Evolutionary conservation across 169 alveolate species (phyloP), one percentile per base, ranked within the genome.

Genomic region (Eimeria maxima): DNA sequence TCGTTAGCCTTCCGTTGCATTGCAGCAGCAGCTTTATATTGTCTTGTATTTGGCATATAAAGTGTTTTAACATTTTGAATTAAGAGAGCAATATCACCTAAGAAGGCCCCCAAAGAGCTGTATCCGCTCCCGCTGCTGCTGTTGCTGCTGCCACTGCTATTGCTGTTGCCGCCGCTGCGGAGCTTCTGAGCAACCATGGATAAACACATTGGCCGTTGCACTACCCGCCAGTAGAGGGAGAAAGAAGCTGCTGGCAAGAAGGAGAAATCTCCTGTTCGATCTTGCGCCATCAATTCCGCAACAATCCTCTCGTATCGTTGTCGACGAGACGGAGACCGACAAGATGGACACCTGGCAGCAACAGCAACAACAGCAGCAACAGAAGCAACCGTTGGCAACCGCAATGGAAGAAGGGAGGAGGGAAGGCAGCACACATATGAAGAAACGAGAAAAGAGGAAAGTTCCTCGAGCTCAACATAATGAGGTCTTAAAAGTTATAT

Each of bases 141-240:
- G 80, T n/a, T 69, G 42, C 80, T 69, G 80, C 80, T 69, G 38
- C 42, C 8, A 69, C 47, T 47, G 47, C 27, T 65, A 3, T 2
- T 53, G 63, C 63, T 53, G 63, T 53, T 53, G 63, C 63, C 18
- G 27, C 76, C 76, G 74, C 57, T 63, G 73, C 95, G 91, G 55
- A 97, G 90, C 96, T 96, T 96, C 73, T 86, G 93, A 80, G 92
- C 94, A 88, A 97, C 96, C 45, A 97, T 97, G 50, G 92, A 78
- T 33, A 97, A 95, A 80, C 97, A 95, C 98, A 97, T 97, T 33
- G 98, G 98, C 44, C 96, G 89, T 83, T 94, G 96, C 27, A 97
- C 98, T 24, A 97, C 83, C 22, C 98, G 95, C 98, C 98, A 97
- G 90, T 97, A 97, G 24, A 96, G 88, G 42, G 96, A 94, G 95